Evolutionary conservation across 2,329 filamentous ascomycete species (phyloP).

Genomic region (Gaeumannomyces sp.): DNA sequence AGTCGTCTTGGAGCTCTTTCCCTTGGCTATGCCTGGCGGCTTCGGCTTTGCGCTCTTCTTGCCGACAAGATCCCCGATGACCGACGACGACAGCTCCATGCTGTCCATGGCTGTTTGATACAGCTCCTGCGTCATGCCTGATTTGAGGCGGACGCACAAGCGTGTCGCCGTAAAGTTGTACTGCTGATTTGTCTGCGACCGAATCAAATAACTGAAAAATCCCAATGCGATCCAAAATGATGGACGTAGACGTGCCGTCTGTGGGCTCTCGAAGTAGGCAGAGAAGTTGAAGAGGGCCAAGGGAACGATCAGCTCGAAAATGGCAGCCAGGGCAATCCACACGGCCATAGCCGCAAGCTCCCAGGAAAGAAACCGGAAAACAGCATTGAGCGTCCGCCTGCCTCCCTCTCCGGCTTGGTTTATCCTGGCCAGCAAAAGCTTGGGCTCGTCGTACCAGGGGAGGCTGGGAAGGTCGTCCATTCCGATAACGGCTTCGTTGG

Average conservation of each 20-base stretch:
- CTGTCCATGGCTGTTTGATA: slow-evolving; percentile 50
- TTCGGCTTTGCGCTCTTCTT: slow-evolving; percentile 19
- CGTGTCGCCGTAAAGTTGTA: slow-evolving; percentile 53
- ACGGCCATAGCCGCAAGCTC: slow-evolving; percentile 40
- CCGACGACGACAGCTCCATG: slow-evolving; percentile 52
- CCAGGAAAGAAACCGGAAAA: slow-evolving; percentile 34
- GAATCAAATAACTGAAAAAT: slow-evolving; percentile 42
- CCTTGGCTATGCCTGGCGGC: slow-evolving; percentile 16
- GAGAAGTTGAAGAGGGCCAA: slow-evolving; percentile 49
- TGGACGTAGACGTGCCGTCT: slow-evolving; percentile 38
- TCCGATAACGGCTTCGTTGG: slow-evolving; percentile 24
- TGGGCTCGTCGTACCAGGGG: slow-evolving; percentile 50
- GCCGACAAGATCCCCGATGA: slow-evolving; percentile 32
- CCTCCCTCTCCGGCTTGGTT: slow-evolving; percentile 36
- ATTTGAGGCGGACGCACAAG: slow-evolving; percentile 49
- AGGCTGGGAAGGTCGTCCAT: slow-evolving; percentile 41
- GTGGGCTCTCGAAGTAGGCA: slow-evolving; percentile 41
- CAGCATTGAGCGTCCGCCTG: slow-evolving; percentile 38
- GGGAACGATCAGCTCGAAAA: slow-evolving; percentile 44
- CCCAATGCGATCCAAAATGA: slow-evolving; percentile 39
- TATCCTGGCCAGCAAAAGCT: slow-evolving; percentile 38
- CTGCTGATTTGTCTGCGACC: slow-evolving; percentile 47
- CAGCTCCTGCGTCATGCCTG: slow-evolving; percentile 51
- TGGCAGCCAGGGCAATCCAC: slow-evolving; percentile 32
- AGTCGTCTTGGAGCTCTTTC: slow-evolving; percentile 15